phyloP scores from a whole-genome alignment of 148 eudicot species.

The Fagopyrum tataricum region DNA sequence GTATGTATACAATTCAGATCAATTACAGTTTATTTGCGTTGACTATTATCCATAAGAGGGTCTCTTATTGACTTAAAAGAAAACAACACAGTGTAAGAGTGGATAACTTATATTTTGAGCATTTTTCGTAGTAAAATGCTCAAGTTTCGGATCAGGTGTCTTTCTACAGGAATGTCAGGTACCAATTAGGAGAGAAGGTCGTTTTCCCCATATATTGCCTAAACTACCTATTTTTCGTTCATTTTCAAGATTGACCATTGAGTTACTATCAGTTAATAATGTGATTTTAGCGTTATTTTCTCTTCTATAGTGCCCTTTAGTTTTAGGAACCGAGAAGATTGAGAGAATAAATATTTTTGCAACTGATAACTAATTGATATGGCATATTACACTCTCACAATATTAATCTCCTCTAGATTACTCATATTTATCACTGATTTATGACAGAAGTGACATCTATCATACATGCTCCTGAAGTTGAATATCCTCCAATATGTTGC shows the following conservation, averaged over 20 bases:
- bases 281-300: background rate
- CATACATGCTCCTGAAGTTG: background rate
- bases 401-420: background rate
- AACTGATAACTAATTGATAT: background rate
- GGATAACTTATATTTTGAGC: background rate
- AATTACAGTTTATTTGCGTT: background rate
- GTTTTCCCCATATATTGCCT: background rate
- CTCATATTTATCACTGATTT: constrained; percentile 3
- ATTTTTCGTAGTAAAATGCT: background rate
- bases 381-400: background rate
- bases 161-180: background rate
- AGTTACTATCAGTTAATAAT: background rate
- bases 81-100: background rate
- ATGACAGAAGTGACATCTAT: background rate
- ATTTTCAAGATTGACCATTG: background rate
- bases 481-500: background rate
- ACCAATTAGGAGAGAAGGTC: background rate
- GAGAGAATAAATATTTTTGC: background rate
- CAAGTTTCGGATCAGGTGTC: background rate
- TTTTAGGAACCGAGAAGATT: background rate
- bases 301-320: background rate
- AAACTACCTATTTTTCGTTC: background rate
- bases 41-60: background rate
- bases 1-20: constrained; percentile 35
- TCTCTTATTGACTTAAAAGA: background rate